Conservation (phyloP, 2,329 filamentous ascomycete species). For the Alternaria rosae region DNA sequence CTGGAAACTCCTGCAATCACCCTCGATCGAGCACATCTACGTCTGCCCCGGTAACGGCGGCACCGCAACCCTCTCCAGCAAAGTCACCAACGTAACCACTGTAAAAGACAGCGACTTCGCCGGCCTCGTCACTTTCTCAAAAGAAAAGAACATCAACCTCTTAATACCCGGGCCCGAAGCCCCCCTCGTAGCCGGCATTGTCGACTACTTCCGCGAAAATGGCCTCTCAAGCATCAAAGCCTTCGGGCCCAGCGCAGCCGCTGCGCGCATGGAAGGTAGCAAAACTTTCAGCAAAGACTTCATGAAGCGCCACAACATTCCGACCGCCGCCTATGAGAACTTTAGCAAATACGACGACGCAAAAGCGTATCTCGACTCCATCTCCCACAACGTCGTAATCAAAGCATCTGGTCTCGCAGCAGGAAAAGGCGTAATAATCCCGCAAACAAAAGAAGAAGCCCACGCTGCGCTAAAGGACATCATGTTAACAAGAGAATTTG, state of each 20-base stretch:
- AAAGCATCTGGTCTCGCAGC: constrained; percentile 92
- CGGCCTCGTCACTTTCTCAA: constrained; percentile 76
- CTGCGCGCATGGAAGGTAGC: constrained; percentile 91
- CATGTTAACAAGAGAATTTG: constrained; percentile 89
- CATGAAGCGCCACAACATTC: constrained; percentile 89
- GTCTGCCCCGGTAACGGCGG: constrained; percentile 84
- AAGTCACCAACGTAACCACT: constrained; percentile 69
- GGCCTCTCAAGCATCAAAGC: constrained; percentile 65
- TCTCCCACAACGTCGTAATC: constrained; percentile 68
- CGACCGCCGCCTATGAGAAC: constrained; percentile 89
- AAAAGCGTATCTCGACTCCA: constrained; percentile 68
- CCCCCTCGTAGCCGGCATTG: constrained; percentile 90
- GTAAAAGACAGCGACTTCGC: constrained; percentile 80
- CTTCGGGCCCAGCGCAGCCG: constrained; percentile 85
- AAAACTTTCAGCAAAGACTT: constrained; percentile 99
- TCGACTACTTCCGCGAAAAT: constrained; percentile 75
- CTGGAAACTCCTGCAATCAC: constrained; percentile 90
- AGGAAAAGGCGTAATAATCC: constrained; percentile 95
- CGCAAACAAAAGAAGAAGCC: constrained; percentile 81
- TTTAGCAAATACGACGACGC: constrained; percentile 80
- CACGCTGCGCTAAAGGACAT: constrained; percentile 83
- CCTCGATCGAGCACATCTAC: constrained; percentile 76
- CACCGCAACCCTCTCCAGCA: constrained; percentile 60
- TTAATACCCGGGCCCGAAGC: constrained; percentile 91
- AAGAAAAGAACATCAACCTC: constrained; percentile 76